Conservation (phyloP, 768 basidiomycete species). For the Auriscalpium orientale region DNA sequence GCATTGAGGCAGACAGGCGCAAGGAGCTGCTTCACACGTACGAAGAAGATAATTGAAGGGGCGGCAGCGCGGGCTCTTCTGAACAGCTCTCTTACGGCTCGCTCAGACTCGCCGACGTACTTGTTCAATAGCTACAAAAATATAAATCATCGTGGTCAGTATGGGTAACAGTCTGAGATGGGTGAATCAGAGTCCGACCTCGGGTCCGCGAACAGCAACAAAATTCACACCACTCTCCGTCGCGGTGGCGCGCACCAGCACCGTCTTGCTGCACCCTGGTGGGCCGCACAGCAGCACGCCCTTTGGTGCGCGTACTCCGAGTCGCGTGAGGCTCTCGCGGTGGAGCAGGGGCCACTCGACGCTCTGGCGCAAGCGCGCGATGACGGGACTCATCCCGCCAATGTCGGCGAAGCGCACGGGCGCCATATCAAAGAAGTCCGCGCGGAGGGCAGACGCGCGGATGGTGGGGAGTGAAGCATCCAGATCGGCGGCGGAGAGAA, state of each 20-base stretch:
- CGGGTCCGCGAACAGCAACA: conserved; percentile 94
- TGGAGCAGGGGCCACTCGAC: conserved; percentile 95
- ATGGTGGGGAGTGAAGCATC: conserved; percentile 65
- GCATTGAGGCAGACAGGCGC: not conserved
- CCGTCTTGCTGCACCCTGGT: conserved; percentile 95
- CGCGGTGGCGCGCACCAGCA: conserved; percentile 87
- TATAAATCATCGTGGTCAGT: not conserved
- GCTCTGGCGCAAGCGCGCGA: conserved; percentile 81
- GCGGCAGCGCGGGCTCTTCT: conserved; percentile 89
- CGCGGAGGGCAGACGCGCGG: conserved; percentile 90
- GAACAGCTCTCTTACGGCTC: conserved; percentile 91
- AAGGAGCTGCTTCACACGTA: conserved; percentile 31
- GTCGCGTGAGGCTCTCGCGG: conserved; percentile 75
- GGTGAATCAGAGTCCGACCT: conserved; percentile 47
- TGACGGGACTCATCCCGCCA: conserved; percentile 76
- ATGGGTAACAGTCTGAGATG: too few relatives aligned
- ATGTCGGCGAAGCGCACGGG: conserved; percentile 81
- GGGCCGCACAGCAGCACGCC: conserved; percentile 92
- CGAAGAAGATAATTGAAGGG: conserved; percentile 96
- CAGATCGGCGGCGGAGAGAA: conserved; percentile 59
- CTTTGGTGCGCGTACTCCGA: conserved; percentile 84
- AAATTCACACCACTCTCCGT: conserved; percentile 94
- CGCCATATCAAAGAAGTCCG: conserved; percentile 82
- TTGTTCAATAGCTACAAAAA: conserved; percentile 77
- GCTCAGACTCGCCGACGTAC: conserved; percentile 95